Base-by-base conservation (phyloP, 225 moss, liverwort and hornwort genomes). In the Pseudisothecium myosuroides region DNA sequence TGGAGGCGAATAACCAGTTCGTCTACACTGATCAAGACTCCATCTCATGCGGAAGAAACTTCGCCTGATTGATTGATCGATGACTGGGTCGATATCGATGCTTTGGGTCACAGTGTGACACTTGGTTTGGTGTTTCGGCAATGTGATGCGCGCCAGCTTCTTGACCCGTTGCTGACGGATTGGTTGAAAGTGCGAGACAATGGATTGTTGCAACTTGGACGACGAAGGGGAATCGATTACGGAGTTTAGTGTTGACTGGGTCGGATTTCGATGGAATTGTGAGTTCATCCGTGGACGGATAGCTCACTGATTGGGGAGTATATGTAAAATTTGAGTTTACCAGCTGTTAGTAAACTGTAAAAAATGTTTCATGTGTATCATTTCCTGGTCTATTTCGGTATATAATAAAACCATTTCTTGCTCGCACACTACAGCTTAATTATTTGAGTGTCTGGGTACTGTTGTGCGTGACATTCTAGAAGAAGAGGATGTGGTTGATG, bases 1-100 rank as follows among this genome's bases (percentile, higher is more conserved):
- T 92, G 3, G 90, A 92, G 86, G 32, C 92, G 3, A 85, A 88
- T 11, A 92, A 92, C 66, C 76, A 86, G 60, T 69, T 92, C 66
- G 82, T 90, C 23, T 3, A 47, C 56, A 92, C 92, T 5, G 39
- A 12, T 8, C 92, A 92, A 68, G 92, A 90, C 69, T 11, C 76
- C 23, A 90, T 88, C 64, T 49, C 43, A 8, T 92, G 92, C 22
- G 92, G 92, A 36, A 88, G 92, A 9, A 82, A 92, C 85, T 7
- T 32, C 7, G 37, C 27, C 36, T 84, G 52, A 89, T 41, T 24
- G 20, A 43, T 13, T 10, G 24, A 64, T 81, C 56, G 16, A 37
- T 26, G 54, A 50, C 36, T 20, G 63, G 32, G 27, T 61, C 56
- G 6, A n/a, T 18, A 36, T 36, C 27, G 37, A n/a, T 16, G 62